A percentile compares a stretch with the other conserved stretches of the same genome.
phyloP scores from a whole-genome alignment of 108 stramenopile genomes.

The Conticribra weissflogii region DNA sequence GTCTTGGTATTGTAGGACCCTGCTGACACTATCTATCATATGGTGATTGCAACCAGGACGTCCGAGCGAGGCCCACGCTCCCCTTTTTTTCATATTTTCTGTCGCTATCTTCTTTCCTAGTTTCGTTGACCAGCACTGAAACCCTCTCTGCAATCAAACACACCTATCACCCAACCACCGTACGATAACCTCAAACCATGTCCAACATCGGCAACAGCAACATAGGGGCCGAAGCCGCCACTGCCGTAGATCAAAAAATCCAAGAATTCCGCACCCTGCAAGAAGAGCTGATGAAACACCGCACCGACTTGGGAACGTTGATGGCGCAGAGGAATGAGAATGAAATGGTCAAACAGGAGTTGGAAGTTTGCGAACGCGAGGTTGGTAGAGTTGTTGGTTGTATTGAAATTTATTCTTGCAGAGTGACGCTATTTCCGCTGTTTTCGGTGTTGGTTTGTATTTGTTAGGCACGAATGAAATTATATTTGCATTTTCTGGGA shows the following conservation, averaged over 20 bases:
- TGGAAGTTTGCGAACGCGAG: conserved; percentile 46
- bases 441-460: neutral
- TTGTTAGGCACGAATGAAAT: neutral
- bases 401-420: neutral
- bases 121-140: too few species aligned
- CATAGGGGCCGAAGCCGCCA: conserved; percentile 68
- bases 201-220: too few species aligned
- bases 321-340: conserved; percentile 87
- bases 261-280: conserved; percentile 73
- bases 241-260: conserved; percentile 83
- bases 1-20: too few species aligned
- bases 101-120: too few species aligned
- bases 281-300: conserved; percentile 62
- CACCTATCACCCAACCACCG: too few species aligned
- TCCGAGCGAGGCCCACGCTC: too few species aligned
- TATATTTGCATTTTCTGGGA: too few species aligned
- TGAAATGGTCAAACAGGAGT: conserved; percentile 83
- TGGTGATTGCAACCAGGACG: too few species aligned
- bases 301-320: conserved; percentile 67
- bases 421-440: neutral
- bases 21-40: too few species aligned
- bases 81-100: too few species aligned
- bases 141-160: too few species aligned
- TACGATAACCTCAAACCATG: too few species aligned
- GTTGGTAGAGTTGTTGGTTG: neutral